phyloP scores from a whole-genome alignment of 176 grass and related monocot species.

The Musa itinerans region DNA sequence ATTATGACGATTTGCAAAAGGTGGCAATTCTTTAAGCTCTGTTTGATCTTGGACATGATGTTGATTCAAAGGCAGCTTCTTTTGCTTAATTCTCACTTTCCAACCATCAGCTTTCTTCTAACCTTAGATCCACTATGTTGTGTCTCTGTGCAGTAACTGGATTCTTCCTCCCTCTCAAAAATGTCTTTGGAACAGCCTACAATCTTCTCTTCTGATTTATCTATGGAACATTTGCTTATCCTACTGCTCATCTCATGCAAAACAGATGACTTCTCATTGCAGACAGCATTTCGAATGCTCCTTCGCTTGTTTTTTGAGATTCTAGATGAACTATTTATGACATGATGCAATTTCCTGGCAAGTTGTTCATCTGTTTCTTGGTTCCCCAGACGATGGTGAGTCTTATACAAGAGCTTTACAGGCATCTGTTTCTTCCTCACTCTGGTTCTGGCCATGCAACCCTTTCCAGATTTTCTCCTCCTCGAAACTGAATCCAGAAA shows the following conservation, averaged over 20 bases:
- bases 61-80: conserved; percentile 50
- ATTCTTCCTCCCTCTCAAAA: conserved; percentile 6
- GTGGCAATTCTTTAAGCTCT: conserved; percentile 32
- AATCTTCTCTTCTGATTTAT: conserved; percentile 25
- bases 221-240: conserved; percentile 20
- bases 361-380: conserved; percentile 43
- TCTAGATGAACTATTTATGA: conserved; percentile 53
- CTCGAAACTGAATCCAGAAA: conserved; percentile 59
- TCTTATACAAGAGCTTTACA: conserved; percentile 59
- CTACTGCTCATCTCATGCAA: not conserved
- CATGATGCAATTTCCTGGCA: conserved; percentile 46
- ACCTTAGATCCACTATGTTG: conserved; percentile 6
- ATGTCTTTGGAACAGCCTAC: conserved; percentile 14
- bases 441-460: conserved; percentile 38
- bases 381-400: conserved; percentile 29
- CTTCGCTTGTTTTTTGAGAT: conserved; percentile 47
- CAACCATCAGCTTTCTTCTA: conserved; percentile 7
- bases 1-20: conserved; percentile 25
- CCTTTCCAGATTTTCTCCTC: conserved; percentile 33
- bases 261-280: conserved; percentile 25
- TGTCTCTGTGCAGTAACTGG: not conserved
- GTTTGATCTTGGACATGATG: conserved; percentile 25
- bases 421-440: conserved; percentile 66
- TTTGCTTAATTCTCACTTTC: conserved; percentile 65
- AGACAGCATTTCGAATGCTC: conserved; percentile 10